Evolutionary conservation across 768 basidiomycete species (phyloP).

Genomic region (Tylopilus felleus): DNA sequence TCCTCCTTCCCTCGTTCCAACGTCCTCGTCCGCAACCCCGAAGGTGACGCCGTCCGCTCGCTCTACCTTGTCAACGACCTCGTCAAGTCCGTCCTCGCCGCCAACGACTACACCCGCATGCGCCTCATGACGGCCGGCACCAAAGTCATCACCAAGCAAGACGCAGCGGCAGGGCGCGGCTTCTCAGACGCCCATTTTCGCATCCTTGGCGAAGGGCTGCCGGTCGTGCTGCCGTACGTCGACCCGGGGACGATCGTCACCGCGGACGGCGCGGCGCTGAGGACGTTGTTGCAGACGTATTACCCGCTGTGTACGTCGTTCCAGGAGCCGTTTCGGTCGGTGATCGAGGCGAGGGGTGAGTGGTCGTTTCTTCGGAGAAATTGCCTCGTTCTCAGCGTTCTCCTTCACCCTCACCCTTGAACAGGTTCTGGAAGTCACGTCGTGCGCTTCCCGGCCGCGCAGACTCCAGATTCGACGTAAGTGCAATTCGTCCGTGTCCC

Average conservation of each 20-base stretch:
- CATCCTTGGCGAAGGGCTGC: slow-evolving; percentile 80
- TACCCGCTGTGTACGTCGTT: slow-evolving; percentile 76
- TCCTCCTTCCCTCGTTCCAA: slow-evolving; percentile 69
- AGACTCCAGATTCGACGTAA: slow-evolving; percentile 51
- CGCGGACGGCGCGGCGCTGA: slow-evolving; percentile 55
- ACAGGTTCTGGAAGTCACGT: slow-evolving; percentile 71
- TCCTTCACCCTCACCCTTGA: too few relatives aligned
- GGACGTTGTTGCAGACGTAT: slow-evolving; percentile 67
- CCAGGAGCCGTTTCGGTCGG: slow-evolving; percentile 51
- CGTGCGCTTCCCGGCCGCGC: slow-evolving; percentile 59
- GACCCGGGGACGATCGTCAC: slow-evolving; percentile 59
- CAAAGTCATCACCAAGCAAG: slow-evolving; percentile 90
- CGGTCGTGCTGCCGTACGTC: slow-evolving; percentile 79
- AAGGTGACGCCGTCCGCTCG: slow-evolving; percentile 66
- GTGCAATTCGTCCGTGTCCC: slow-evolving; percentile 30
- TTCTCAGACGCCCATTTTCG: slow-evolving; percentile 56
- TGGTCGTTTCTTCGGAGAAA: slow-evolving; percentile 32
- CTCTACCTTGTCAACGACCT: slow-evolving; percentile 86
- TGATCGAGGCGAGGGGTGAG: slow-evolving; percentile 53
- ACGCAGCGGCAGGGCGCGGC: slow-evolving; percentile 51
- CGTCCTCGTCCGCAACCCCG: slow-evolving; percentile 84
- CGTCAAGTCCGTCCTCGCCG: slow-evolving; percentile 72
- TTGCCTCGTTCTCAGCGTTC: slow-evolving; percentile 29
- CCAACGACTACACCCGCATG: slow-evolving; percentile 82
- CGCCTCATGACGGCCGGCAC: slow-evolving; percentile 92